phyloP scores from a whole-genome alignment of 2,329 filamentous ascomycete species.

The Camillea tinctor region DNA sequence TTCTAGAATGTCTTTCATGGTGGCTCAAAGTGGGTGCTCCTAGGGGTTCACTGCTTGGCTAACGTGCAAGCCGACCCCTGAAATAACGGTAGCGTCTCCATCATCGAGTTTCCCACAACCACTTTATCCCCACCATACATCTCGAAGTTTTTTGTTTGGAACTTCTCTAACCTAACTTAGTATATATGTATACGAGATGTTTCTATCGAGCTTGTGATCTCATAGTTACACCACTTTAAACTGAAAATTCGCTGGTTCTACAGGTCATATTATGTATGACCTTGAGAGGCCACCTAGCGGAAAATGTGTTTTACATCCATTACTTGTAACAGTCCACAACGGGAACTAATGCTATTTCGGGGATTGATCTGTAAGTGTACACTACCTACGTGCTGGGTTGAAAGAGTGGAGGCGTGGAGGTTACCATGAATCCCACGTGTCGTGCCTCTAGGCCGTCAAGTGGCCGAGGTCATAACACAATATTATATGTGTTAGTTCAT shows the following conservation, averaged over 20 bases:
- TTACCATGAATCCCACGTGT: not conserved
- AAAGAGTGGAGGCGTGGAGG: not conserved
- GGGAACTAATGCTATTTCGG: not conserved
- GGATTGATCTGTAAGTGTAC: not conserved
- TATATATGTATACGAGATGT: not conserved
- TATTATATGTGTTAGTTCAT: not conserved
- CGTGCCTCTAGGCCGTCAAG: not conserved
- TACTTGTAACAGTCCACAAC: not conserved
- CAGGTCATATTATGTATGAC: not conserved
- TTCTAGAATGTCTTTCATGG: not conserved
- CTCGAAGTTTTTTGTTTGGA: not conserved
- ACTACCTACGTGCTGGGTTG: no score
- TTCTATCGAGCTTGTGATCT: not conserved
- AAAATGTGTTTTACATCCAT: conserved; percentile 3
- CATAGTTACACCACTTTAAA: not conserved
- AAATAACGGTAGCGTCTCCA: conserved; percentile 4
- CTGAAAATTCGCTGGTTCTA: not conserved
- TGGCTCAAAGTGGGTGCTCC: not conserved
- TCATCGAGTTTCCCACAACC: not conserved
- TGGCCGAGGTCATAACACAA: not conserved
- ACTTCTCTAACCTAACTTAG: no score
- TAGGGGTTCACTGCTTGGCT: not conserved
- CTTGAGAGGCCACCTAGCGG: no score
- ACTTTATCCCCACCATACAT: not conserved
- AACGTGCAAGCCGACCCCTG: not conserved